Evolutionary conservation across 345 rosid species (phyloP).

Genomic region (Camelina neglecta): DNA sequence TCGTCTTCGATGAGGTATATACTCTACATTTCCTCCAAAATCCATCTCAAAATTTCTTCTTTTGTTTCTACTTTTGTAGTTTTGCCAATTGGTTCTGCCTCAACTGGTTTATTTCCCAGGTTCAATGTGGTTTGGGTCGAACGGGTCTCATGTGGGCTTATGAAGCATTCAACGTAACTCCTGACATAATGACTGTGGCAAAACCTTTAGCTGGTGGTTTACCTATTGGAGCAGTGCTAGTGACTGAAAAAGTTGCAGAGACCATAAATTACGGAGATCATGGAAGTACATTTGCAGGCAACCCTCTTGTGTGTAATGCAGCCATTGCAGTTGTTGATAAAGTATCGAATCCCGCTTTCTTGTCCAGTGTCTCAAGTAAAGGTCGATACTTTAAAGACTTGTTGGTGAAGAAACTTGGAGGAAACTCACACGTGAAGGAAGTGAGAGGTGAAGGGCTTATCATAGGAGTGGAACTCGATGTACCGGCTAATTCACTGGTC

Average conservation of each 20-base stretch:
- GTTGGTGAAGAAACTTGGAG: constrained; percentile 61
- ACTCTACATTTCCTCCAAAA: not conserved
- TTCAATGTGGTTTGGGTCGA: constrained; percentile 90
- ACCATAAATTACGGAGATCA: constrained; percentile 78
- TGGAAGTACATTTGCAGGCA: constrained; percentile 93
- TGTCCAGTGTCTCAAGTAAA: constrained; percentile 68
- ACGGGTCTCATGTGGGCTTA: constrained; percentile 87
- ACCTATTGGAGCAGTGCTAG: constrained; percentile 81
- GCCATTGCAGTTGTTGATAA: constrained; percentile 72
- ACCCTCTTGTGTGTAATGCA: constrained; percentile 74
- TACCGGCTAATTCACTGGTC: constrained; percentile 61
- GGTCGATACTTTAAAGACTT: constrained; percentile 67
- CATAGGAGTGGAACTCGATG: constrained; percentile 79
- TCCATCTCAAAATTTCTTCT: not conserved
- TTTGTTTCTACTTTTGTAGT: not conserved
- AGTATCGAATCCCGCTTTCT: constrained; percentile 73
- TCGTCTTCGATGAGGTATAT: constrained; percentile 89
- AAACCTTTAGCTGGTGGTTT: constrained; percentile 98
- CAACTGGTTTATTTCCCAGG: constrained; percentile 39
- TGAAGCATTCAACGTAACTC: constrained; percentile 64
- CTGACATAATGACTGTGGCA: constrained; percentile 93
- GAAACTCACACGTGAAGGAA: constrained; percentile 77
- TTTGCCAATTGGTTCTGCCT: not conserved
- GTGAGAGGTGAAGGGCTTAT: constrained; percentile 85
- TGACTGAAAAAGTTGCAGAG: constrained; percentile 77